Evolutionary conservation across 306 rosid species (phyloP).

Genomic region (Cucurbita maxima): DNA sequence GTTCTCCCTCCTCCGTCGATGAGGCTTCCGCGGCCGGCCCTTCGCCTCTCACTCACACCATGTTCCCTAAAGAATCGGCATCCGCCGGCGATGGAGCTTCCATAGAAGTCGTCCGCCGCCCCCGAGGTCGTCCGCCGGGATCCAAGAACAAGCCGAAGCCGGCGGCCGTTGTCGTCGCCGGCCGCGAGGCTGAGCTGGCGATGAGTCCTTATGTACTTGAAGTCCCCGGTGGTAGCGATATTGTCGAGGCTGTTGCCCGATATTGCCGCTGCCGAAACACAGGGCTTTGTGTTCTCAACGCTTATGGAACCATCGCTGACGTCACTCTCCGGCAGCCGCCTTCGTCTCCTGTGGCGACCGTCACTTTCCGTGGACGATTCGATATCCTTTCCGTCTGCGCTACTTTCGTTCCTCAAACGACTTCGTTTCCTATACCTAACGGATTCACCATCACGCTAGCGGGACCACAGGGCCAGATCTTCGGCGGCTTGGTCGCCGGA

Average conservation of each 20-base stretch:
- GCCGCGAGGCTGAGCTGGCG: slow-evolving; percentile 59
- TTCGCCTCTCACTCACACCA: slow-evolving; percentile 1
- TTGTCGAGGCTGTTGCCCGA: slow-evolving; percentile 52
- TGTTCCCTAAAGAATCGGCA: background rate
- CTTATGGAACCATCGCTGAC: slow-evolving; percentile 65
- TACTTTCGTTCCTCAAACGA: slow-evolving; percentile 38
- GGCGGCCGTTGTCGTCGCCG: slow-evolving; percentile 35
- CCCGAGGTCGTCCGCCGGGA: slow-evolving; percentile 89
- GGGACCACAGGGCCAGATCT: slow-evolving; percentile 92
- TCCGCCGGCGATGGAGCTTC: slow-evolving; percentile 51
- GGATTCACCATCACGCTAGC: slow-evolving; percentile 75
- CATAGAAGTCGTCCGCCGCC: slow-evolving; percentile 59
- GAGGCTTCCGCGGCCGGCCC: slow-evolving; percentile 21
- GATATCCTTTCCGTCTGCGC: slow-evolving; percentile 72
- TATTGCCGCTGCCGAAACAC: slow-evolving; percentile 57
- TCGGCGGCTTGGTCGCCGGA: slow-evolving; percentile 71
- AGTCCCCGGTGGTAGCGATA: slow-evolving; percentile 62
- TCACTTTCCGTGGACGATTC: slow-evolving; percentile 87
- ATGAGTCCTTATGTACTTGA: slow-evolving; percentile 88
- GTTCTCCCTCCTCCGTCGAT: slow-evolving; percentile 37
- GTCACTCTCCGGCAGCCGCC: slow-evolving; percentile 82
- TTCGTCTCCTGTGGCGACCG: slow-evolving; percentile 50
- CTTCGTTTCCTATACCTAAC: slow-evolving; percentile 18
- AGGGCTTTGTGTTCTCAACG: slow-evolving; percentile 56
- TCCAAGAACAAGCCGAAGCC: slow-evolving; percentile 85